Conservation (phyloP, 441 rosid species). For the Rhodomyrtus psidioides region DNA sequence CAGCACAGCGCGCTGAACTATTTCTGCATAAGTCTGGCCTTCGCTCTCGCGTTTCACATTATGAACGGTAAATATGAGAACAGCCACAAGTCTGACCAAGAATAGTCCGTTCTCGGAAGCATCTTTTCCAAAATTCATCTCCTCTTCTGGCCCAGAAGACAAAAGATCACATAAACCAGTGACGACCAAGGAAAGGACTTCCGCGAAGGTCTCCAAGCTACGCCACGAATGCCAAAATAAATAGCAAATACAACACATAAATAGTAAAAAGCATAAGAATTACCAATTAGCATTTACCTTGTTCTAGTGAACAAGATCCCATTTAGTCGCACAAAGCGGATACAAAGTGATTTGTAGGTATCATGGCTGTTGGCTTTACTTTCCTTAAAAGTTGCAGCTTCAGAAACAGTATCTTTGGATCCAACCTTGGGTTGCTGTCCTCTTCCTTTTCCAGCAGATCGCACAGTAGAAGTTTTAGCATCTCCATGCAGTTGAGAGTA, state of each 20-base stretch:
- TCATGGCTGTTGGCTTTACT: constrained; percentile 32
- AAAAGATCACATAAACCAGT: constrained; percentile 55
- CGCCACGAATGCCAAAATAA: constrained; percentile 7
- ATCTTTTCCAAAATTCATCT: constrained; percentile 63
- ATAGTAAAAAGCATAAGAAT: background rate
- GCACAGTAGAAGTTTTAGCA: constrained; percentile 22
- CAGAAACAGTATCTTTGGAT: constrained; percentile 37
- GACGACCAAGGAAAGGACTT: constrained; percentile 60
- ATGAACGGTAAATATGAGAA: constrained; percentile 66
- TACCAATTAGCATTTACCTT: constrained; percentile 38
- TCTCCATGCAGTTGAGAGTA: constrained; percentile 53
- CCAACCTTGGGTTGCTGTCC: constrained; percentile 38
- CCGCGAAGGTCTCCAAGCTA: constrained; percentile 88
- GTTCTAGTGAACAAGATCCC: constrained; percentile 90
- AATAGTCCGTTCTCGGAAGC: constrained; percentile 54
- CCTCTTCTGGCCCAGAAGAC: constrained; percentile 57
- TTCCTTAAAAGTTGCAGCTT: constrained; percentile 37
- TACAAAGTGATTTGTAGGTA: constrained; percentile 46
- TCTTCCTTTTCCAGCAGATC: constrained; percentile 46
- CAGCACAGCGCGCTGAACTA: constrained; percentile 82
- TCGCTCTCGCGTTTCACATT: constrained; percentile 68
- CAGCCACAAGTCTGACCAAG: constrained; percentile 56
- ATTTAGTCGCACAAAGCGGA: constrained; percentile 74
- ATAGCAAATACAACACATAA: background rate
- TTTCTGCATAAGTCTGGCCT: constrained; percentile 86